Evolutionary conservation across 441 rosid genomes (phyloP).

Genomic region (Adansonia madagascariensis): DNA sequence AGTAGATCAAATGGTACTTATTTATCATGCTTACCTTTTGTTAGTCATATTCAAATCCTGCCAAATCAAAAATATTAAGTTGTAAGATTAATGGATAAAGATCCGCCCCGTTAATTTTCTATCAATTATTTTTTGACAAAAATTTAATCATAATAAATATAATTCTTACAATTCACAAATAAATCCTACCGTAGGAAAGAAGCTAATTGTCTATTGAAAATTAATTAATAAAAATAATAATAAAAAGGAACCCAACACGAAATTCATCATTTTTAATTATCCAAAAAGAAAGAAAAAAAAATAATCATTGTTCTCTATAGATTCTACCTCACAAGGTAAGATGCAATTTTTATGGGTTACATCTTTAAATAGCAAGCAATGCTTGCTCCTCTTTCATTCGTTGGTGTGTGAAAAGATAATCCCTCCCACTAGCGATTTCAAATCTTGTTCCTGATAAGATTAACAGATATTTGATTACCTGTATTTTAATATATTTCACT

Average conservation of each 20-base stretch:
- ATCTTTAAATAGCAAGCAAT: constrained; percentile 29
- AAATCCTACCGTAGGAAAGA: too few relatives aligned
- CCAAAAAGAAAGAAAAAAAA: background rate
- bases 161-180: too few relatives aligned
- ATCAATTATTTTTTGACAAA: too few relatives aligned
- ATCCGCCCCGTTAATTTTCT: too few relatives aligned
- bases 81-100: too few relatives aligned
- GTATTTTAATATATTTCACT: too few relatives aligned
- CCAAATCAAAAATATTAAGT: background rate
- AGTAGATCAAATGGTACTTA: background rate
- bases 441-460: constrained; percentile 16
- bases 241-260: too few relatives aligned
- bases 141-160: too few relatives aligned
- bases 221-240: too few relatives aligned
- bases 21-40: background rate
- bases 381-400: background rate
- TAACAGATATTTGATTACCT: too few relatives aligned
- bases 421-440: background rate
- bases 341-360: constrained; percentile 21
- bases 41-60: constrained; percentile 3
- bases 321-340: constrained; percentile 29
- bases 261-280: too few relatives aligned
- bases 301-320: background rate
- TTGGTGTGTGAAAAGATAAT: background rate
- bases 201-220: too few relatives aligned